These are phyloP conservation scores for Pichia cabralensis DNA, from an alignment of 805 yeast genomes.

Conservation along the genomic window DNA sequence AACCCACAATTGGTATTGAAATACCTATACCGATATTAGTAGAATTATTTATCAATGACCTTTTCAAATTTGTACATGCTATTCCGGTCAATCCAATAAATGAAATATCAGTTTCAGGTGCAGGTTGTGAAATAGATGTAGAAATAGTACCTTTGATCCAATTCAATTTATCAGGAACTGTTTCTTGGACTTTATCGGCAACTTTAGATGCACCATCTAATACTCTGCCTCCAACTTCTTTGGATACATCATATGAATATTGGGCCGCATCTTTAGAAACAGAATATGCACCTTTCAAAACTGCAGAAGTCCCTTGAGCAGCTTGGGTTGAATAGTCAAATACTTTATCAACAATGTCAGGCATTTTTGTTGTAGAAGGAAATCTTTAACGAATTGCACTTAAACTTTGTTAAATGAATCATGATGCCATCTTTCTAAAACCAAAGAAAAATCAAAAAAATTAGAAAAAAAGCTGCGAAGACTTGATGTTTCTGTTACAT, in stretches of 20 bases:
- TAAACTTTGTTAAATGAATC: no score
- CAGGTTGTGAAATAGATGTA: neutral
- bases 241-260: constrained; percentile 4
- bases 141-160: neutral
- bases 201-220: neutral
- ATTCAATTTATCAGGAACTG: neutral
- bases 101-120: neutral
- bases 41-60: constrained; percentile 1
- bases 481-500: no score
- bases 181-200: constrained; percentile 1
- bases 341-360: constrained; percentile 15
- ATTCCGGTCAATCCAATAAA: neutral
- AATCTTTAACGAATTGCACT: no score
- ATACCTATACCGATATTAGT: constrained; percentile 7
- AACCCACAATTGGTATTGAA: constrained; percentile 6
- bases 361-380: constrained; percentile 12
- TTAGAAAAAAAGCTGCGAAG: no score
- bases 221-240: constrained; percentile 2
- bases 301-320: constrained; percentile 2
- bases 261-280: constrained; percentile 4
- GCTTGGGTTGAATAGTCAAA: constrained; percentile 7
- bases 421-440: no score
- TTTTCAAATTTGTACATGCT: neutral
- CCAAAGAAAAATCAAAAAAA: no score
- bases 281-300: constrained; percentile 1